Evolutionary conservation across 768 basidiomycete genomes (phyloP).

Genomic region (Brasilioporus rufonigricans): DNA sequence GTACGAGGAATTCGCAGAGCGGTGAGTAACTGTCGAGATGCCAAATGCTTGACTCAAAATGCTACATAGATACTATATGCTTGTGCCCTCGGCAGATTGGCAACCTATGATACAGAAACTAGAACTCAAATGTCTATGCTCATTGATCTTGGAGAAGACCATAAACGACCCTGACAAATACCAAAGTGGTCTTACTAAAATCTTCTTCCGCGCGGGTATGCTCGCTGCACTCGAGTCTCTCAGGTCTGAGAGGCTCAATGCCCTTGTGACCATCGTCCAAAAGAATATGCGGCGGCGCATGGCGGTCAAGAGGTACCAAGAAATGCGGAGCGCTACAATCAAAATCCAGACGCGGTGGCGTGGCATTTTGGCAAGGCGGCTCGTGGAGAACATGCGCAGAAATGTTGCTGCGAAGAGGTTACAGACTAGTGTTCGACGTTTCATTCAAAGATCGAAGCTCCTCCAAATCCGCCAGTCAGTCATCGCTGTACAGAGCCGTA

Average conservation of each 20-base stretch:
- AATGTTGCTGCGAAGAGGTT: constrained; percentile 74
- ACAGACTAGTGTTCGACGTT: constrained; percentile 71
- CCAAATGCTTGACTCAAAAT: constrained; percentile 18
- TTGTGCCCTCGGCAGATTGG: constrained; percentile 86
- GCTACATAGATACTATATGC: constrained; percentile 86
- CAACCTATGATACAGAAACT: constrained; percentile 78
- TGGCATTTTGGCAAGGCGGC: constrained; percentile 70
- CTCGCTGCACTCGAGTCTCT: constrained; percentile 91
- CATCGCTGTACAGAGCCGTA: constrained; percentile 80
- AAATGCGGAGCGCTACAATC: constrained; percentile 70
- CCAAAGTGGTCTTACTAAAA: constrained; percentile 95
- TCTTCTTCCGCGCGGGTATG: constrained; percentile 99
- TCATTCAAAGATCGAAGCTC: constrained; percentile 71
- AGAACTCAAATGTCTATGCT: constrained; percentile 79
- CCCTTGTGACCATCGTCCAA: constrained; percentile 92
- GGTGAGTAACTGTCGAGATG: constrained; percentile 49
- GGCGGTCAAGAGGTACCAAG: constrained; percentile 77
- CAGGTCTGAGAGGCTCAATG: constrained; percentile 83
- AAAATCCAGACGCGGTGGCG: constrained; percentile 95
- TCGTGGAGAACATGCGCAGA: constrained; percentile 68
- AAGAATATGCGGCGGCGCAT: constrained; percentile 92
- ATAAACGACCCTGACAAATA: constrained; percentile 96
- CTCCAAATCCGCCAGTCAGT: constrained; percentile 59
- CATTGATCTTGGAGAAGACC: constrained; percentile 78
- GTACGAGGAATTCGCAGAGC: constrained; percentile 97